Base-by-base conservation (phyloP, 768 basidiomycete genomes). In the Calocybe indica region DNA sequence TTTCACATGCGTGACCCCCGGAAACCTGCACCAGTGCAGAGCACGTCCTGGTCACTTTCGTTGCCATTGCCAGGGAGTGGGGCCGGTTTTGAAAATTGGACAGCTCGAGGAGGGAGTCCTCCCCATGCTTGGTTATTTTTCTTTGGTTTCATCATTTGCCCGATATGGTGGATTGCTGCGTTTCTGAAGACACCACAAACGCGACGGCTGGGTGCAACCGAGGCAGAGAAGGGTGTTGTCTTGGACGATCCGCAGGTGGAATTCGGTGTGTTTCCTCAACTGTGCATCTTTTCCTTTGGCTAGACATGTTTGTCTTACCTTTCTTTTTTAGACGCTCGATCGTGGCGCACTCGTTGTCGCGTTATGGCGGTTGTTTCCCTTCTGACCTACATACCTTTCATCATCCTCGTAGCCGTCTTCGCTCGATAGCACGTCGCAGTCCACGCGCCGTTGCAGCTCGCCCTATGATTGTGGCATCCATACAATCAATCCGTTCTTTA, bases 1-100 rank as follows among this genome's bases (percentile, higher is more conserved):
- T 90, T 82, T 55, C 85, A 89, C 57, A 90, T 90, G 88, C 80
- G 84, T 32, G 88, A 90, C 62, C 88, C 86, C 0, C 76, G 80
- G 13, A 83, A 72, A 54, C 85, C 85, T 5, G 73, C 77, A 0
- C 79, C 74, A 38, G 63, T 76, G 3, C 73, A 76, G 47, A 65
- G 70, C 44, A 88, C 87, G 1, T 71, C 76, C 6, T 89, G 85
- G 88, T 58, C 71, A 11, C 70, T 85, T 45, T 71, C 72, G 7
- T 71, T 80, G 44, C 72, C 72, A 13, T 22, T 22, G 22, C 22
- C 22, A 1, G 22, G 22, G 22, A 59, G 60, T 22, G 60, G 64
- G 7, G 55, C 52, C 0, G 67, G 55, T n/a, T 62, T 62, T 45
- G 55, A 58, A 34, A 58, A 63, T 22, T 74, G 63, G 74, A 72